Percentiles rank a stretch among this genome's conserved stretches.
Conservation (phyloP, 208 protist species). For the Crithidia thermophila region DNA sequence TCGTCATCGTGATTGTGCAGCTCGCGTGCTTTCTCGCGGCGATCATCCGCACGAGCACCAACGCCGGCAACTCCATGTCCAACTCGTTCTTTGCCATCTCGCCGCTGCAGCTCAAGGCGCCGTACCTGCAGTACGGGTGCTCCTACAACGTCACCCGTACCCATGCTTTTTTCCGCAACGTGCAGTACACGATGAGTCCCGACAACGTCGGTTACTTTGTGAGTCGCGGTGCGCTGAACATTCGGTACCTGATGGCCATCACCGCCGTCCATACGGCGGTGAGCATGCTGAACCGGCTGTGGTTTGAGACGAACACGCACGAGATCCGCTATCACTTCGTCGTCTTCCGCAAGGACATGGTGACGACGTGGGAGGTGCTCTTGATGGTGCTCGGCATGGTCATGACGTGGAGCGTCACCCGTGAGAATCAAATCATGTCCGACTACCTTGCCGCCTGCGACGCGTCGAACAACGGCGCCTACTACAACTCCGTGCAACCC, state of each 20-base stretch:
- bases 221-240: slow-evolving; percentile 59
- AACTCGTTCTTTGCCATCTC: slow-evolving; percentile 66
- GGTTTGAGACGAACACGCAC: slow-evolving; percentile 70
- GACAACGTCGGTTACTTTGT: slow-evolving; percentile 80
- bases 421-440: slow-evolving; percentile 60
- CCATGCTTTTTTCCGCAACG: slow-evolving; percentile 60
- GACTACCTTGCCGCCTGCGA: slow-evolving; percentile 63
- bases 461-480: not conserved
- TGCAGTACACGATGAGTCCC: slow-evolving; percentile 42
- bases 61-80: slow-evolving; percentile 49
- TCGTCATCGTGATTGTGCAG: slow-evolving; percentile 58
- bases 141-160: slow-evolving; percentile 33
- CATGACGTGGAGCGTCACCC: slow-evolving; percentile 37
- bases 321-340: slow-evolving; percentile 87
- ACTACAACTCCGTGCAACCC: slow-evolving; percentile 53
- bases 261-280: slow-evolving; percentile 48
- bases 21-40: slow-evolving; percentile 65
- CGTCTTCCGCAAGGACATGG: slow-evolving; percentile 80
- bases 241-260: slow-evolving; percentile 71
- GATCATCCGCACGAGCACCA: slow-evolving; percentile 53
- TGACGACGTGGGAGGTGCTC: slow-evolving; percentile 77
- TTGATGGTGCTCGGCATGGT: slow-evolving; percentile 64
- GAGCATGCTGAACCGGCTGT: slow-evolving; percentile 59
- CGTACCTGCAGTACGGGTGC: slow-evolving; percentile 41
- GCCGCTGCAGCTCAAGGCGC: slow-evolving; percentile 35